These are phyloP conservation scores for Prunus campanulata DNA, from an alignment of 306 rosid genomes.

Conservation along the genomic window DNA sequence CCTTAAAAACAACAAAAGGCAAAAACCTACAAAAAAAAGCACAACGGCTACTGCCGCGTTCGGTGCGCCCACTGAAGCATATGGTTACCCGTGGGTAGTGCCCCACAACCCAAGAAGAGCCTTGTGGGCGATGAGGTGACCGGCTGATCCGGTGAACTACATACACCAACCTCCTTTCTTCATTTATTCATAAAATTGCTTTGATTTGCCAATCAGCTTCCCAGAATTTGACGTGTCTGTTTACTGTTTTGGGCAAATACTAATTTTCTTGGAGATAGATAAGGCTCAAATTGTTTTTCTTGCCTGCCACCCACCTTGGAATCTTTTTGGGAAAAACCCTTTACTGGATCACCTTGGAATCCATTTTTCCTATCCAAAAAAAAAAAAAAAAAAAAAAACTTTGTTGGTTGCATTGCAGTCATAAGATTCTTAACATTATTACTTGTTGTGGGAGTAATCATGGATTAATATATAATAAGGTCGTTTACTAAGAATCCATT, in stretches of 20 bases:
- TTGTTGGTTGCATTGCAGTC: background rate
- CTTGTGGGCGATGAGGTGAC: background rate
- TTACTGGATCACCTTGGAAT: background rate
- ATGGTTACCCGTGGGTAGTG: background rate
- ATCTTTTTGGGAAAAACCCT: slow-evolving; percentile 7
- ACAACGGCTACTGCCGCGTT: slow-evolving; percentile 33
- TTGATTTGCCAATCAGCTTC: background rate
- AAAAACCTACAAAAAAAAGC: background rate
- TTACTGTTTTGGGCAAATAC: background rate
- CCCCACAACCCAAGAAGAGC: background rate
- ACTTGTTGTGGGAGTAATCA: background rate
- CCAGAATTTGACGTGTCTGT: slow-evolving; percentile 14
- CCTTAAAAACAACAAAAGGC: too few relatives aligned
- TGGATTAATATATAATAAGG: background rate
- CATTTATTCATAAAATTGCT: background rate
- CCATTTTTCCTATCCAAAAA: too few relatives aligned
- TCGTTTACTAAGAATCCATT: background rate
- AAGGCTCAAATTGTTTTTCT: background rate
- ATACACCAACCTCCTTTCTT: background rate
- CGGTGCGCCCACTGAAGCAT: slow-evolving; percentile 9
- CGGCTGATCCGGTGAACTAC: background rate
- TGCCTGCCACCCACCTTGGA: background rate
- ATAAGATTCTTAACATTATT: background rate
- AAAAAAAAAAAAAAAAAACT: background rate
- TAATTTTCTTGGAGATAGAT: background rate